phyloP scores from a whole-genome alignment of 805 yeast genomes.

The Nakazawaea populi region DNA sequence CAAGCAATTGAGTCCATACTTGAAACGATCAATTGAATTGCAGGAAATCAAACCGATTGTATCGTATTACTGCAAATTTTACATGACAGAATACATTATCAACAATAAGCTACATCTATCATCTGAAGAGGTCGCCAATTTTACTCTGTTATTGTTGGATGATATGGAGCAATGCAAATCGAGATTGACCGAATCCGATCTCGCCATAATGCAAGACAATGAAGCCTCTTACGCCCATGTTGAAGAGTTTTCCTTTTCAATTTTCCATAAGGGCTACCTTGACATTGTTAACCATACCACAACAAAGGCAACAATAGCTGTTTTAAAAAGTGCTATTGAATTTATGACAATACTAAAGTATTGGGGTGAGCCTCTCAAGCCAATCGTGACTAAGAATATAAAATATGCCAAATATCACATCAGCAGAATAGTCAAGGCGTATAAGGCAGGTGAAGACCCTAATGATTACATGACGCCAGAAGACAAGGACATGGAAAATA shows the following conservation, averaged over 20 bases:
- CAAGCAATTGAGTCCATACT: slow-evolving; percentile 37
- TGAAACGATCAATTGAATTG: slow-evolving; percentile 55
- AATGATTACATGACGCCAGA: slow-evolving; percentile 44
- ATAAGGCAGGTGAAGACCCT: slow-evolving; percentile 48
- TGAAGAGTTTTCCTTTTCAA: slow-evolving; percentile 48
- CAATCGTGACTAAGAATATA: slow-evolving; percentile 29
- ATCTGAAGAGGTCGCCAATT: slow-evolving; percentile 48
- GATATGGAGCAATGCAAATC: slow-evolving; percentile 56
- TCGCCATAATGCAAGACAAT: slow-evolving; percentile 43
- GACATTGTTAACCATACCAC: slow-evolving; percentile 39
- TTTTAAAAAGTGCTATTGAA: slow-evolving; percentile 47
- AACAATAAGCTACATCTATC: slow-evolving; percentile 51
- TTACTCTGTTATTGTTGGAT: slow-evolving; percentile 61
- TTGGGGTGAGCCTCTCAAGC: slow-evolving; percentile 30
- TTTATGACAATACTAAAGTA: slow-evolving; percentile 46
- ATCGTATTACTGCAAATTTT: slow-evolving; percentile 65
- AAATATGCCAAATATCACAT: slow-evolving; percentile 63
- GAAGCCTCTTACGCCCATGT: slow-evolving; percentile 52
- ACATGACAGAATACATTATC: slow-evolving; percentile 71
- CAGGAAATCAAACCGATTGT: slow-evolving; percentile 55
- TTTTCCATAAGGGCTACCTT: slow-evolving; percentile 49
- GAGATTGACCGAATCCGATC: slow-evolving; percentile 30
- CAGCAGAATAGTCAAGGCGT: slow-evolving; percentile 46
- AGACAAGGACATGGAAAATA: slow-evolving; percentile 13
- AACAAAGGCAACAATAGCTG: slow-evolving; percentile 40